A percentile compares a stretch with the other conserved stretches of the same genome.
These are phyloP conservation scores for Tillandsia leiboldiana DNA, from an alignment of 176 grass and related monocot species.

Conservation along the genomic window DNA sequence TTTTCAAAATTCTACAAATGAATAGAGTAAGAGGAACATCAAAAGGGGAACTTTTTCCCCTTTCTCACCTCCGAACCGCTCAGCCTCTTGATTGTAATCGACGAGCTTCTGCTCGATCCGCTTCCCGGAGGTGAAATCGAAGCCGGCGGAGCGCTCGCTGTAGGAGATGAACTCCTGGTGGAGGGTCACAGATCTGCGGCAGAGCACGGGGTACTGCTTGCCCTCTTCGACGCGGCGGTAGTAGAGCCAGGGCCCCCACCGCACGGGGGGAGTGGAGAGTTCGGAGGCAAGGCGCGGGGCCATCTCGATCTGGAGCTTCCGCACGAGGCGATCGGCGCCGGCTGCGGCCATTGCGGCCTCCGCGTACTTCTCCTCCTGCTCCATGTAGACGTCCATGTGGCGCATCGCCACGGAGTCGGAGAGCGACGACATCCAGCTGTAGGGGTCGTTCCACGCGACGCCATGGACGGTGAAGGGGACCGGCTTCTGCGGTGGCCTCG, in stretches of 20 bases:
- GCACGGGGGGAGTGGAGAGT: slow-evolving; percentile 50
- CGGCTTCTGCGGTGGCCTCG: slow-evolving; percentile 31
- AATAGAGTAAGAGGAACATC: too few relatives aligned
- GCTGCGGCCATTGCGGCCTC: slow-evolving; percentile 62
- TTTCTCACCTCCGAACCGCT: slow-evolving; percentile 71
- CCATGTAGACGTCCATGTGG: slow-evolving; percentile 92
- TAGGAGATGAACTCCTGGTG: slow-evolving; percentile 74
- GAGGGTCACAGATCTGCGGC: slow-evolving; percentile 53
- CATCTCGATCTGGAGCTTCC: slow-evolving; percentile 94
- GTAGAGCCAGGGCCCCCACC: slow-evolving; percentile 85
- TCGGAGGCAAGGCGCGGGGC: slow-evolving; percentile 66
- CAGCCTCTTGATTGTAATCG: slow-evolving; percentile 88
- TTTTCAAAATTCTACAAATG: too few relatives aligned
- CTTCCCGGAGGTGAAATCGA: slow-evolving; percentile 77
- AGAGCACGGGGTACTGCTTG: slow-evolving; percentile 81
- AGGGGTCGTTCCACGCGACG: slow-evolving; percentile 54
- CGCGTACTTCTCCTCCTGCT: slow-evolving; percentile 87
- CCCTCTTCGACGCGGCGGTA: slow-evolving; percentile 77
- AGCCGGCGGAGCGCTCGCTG: slow-evolving; percentile 70
- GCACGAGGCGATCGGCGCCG: slow-evolving; percentile 57
- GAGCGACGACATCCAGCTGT: slow-evolving; percentile 65
- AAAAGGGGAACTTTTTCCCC: slow-evolving; percentile 5
- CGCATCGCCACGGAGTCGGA: slow-evolving; percentile 80
- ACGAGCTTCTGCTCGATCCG: slow-evolving; percentile 83
- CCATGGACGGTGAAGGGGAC: slow-evolving; percentile 26